Evolutionary conservation across 176 grass and related monocot species (phyloP).

Genomic region (Bolboschoenus planiculmis): DNA sequence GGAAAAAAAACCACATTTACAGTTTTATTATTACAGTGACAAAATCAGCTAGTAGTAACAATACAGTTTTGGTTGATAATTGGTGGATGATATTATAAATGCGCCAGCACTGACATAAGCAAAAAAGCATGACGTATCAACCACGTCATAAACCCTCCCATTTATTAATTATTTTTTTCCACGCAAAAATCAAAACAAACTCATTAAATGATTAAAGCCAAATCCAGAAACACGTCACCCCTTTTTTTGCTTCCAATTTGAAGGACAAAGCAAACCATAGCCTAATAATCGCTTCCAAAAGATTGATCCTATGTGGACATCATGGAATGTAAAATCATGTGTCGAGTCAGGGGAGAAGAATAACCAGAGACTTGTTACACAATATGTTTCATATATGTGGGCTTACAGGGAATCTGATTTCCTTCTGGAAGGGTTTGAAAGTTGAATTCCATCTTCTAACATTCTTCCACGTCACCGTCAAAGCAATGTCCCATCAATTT

Average conservation of each 20-base stretch:
- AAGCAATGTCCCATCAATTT: constrained; percentile 8
- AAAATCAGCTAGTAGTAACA: neutral
- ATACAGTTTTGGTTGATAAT: neutral
- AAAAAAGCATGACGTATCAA: constrained; percentile 16
- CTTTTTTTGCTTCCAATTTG: constrained; percentile 15
- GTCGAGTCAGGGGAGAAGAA: neutral
- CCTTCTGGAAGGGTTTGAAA: constrained; percentile 23
- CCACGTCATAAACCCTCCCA: neutral
- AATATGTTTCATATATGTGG: neutral
- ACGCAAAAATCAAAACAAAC: neutral
- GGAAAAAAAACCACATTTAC: neutral
- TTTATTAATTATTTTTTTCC: neutral
- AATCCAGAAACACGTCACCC: constrained; percentile 5
- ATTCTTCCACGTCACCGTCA: constrained; percentile 7
- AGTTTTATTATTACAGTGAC: neutral
- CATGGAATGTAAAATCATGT: neutral
- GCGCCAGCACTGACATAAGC: constrained; percentile 13
- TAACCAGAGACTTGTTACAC: neutral
- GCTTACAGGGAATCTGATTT: neutral
- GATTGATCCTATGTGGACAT: neutral
- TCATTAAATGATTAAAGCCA: neutral
- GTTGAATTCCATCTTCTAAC: neutral
- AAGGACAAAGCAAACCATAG: constrained; percentile 14
- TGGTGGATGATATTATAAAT: neutral
- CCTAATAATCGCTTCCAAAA: neutral